Evolutionary conservation across 148 eudicot genomes (phyloP), one percentile per base, ranked within the genome.

Genomic region (Tetragonia tetragonoides): DNA sequence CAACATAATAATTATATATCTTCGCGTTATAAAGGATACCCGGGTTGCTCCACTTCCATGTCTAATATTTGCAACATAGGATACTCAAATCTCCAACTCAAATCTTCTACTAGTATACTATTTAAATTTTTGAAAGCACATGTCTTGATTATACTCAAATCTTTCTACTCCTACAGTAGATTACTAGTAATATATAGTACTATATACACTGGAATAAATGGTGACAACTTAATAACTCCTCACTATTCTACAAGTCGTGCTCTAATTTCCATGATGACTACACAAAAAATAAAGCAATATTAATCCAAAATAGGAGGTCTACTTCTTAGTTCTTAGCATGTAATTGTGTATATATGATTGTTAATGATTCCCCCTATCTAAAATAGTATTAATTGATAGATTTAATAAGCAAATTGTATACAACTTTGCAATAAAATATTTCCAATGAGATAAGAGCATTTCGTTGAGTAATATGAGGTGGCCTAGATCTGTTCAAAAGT

Each of bases 261-360:
- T 69, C 73, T 37, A 69, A 44, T 42, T 42, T n/a, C 18, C 51
- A n/a, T 23, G 54, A 69, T 41, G 24, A n/a, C 15, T 20, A 9
- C 49, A 44, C 28, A 69, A 47, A n/a, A 11, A 69, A 4, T 34
- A 34, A 12, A 47, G 10, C 28, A 53, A 72, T 54, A 71, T 28
- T 17, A 51, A 51, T 72, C 42, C 42, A 20, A 54, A 54, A 54
- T 72, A 51, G 24, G 75, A 51, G 15, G 62, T 72, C 21, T 72
- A 72, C 24, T 54, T 16, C n/a, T 53, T 72, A 72, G 44, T 63
- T 46, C 51, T 46, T 6, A 46, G 7, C 75, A 72, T 72, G 75
- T n/a, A n/a, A n/a, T n/a, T n/a, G n/a, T 72, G 75, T 54, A 15
- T 7, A 53, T 18, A 54, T 53, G 23, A 53, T 54, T 53, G 28